These are phyloP conservation scores for Microstegium vimineum DNA, from an alignment of 176 grass and related monocot genomes.

Conservation along the genomic window DNA sequence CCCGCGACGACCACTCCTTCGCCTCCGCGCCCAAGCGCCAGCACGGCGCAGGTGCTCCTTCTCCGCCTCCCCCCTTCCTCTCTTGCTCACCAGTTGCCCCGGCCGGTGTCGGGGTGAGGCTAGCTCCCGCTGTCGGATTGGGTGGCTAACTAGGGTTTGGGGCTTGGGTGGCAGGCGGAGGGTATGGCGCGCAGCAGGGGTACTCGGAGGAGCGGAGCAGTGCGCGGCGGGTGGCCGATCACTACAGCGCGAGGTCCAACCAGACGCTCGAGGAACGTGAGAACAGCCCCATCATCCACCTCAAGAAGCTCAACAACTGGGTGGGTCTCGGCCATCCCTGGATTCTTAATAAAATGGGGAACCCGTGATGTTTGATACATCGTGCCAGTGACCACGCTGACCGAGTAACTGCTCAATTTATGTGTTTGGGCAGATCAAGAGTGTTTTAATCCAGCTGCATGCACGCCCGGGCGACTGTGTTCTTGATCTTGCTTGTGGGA, in stretches of 20 bases:
- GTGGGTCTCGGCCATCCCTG: constrained; percentile 17
- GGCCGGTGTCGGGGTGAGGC: background rate
- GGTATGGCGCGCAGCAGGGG: constrained; percentile 24
- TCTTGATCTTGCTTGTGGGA: constrained; percentile 95
- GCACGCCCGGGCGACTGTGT: constrained; percentile 68
- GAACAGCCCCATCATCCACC: constrained; percentile 95
- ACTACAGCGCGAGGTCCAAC: constrained; percentile 94
- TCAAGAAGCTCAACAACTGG: constrained; percentile 99
- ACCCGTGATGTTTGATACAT: background rate
- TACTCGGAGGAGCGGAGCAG: constrained; percentile 47
- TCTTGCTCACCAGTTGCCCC: background rate
- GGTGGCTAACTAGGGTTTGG: constrained; percentile 31
- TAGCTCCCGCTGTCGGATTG: background rate
- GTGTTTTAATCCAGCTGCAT: constrained; percentile 84
- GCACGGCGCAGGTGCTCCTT: constrained; percentile 35
- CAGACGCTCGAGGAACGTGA: constrained; percentile 96
- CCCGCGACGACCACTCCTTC: background rate
- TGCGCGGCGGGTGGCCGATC: constrained; percentile 69
- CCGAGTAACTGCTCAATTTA: background rate
- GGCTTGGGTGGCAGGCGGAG: constrained; percentile 13
- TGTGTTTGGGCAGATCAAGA: constrained; percentile 69
- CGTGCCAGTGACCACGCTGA: background rate
- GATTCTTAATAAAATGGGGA: background rate
- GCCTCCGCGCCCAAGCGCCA: constrained; percentile 38
- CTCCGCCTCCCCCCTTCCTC: background rate